Evolutionary conservation across 345 rosid species (phyloP).

Genomic region (Cochlearia excelsa): DNA sequence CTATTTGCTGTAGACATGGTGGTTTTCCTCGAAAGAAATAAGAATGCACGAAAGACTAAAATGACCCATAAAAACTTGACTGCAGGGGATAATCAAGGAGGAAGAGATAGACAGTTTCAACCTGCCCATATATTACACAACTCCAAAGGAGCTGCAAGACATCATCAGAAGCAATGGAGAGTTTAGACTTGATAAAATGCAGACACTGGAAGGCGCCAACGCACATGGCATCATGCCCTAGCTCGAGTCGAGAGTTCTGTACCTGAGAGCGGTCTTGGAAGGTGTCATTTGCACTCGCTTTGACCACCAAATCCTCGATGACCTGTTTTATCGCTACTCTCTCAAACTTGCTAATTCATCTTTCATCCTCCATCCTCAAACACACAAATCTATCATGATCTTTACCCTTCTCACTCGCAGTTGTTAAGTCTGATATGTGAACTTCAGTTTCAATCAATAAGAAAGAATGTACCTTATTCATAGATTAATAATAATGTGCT

Average conservation of each 20-base stretch:
- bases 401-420: slow-evolving; percentile 23
- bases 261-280: slow-evolving; percentile 32
- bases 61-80: slow-evolving; percentile 2
- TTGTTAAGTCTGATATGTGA: slow-evolving; percentile 6
- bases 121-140: slow-evolving; percentile 33
- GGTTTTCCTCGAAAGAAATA: not conserved
- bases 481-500: slow-evolving; percentile 8
- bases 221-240: slow-evolving; percentile 31
- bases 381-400: slow-evolving; percentile 32
- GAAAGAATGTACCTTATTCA: slow-evolving; percentile 5
- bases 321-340: slow-evolving; percentile 29
- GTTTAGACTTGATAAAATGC: slow-evolving; percentile 23
- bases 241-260: slow-evolving; percentile 26
- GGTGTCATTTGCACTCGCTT: slow-evolving; percentile 33
- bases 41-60: not conserved
- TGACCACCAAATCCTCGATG: slow-evolving; percentile 29
- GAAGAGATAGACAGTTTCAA: slow-evolving; percentile 33
- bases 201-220: slow-evolving; percentile 16
- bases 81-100: slow-evolving; percentile 26
- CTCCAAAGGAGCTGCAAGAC: slow-evolving; percentile 31
- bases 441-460: slow-evolving; percentile 1
- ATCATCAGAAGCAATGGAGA: slow-evolving; percentile 20
- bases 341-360: slow-evolving; percentile 28
- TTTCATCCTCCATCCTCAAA: slow-evolving; percentile 28
- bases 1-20: slow-evolving; percentile 36